Evolutionary conservation across 2,329 filamentous ascomycete genomes (phyloP), one percentile per base, ranked within the genome.

Genomic region (Exophiala xenobiotica): DNA sequence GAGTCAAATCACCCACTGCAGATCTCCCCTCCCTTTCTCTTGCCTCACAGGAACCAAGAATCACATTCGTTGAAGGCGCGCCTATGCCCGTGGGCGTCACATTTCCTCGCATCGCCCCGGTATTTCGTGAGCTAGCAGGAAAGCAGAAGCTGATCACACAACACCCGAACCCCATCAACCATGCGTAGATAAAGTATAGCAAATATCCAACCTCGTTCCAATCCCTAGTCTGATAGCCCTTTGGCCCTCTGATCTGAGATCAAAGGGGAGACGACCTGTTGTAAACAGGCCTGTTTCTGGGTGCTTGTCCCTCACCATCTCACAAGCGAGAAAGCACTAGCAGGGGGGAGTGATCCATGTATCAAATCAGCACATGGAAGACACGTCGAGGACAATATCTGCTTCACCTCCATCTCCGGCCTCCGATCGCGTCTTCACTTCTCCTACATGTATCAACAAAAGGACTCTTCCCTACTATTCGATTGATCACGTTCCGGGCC

Each of bases 251-350:
- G 23, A 14, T 22, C 27, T 27, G 37, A 35, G 37, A 23, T 42
- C 12, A 18, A 16, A 37, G 26, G 27, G 31, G 12, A 35, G 31
- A 12, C 31, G n/a, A 14, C 6, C 4, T 14, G 31, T 14, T 35
- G 31, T 16, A 16, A 35, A 23, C 19, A 22, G 20, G 38, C n/a
- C 26, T n/a, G 26, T 23, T n/a, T 31, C 27, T 33, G 16, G 11
- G 19, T 11, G 19, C 16, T 22, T 19, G 16, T 7, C 12, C 39
- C 39, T 58, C 52, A 58, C 49, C 51, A 51, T 57, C 18, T 19
- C 20, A 53, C 49, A 58, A 58, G 55, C 55, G 51, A 58, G 39
- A 39, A 14, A 20, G 41, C 37, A 42, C 51, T 57, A 57, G 49
- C 49, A 44, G 43, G 53, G 53, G 35, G 37, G n/a, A 19, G 23